phyloP scores from a whole-genome alignment of 2,329 filamentous ascomycete genomes.

The Aspergillus pseudoglaucus region DNA sequence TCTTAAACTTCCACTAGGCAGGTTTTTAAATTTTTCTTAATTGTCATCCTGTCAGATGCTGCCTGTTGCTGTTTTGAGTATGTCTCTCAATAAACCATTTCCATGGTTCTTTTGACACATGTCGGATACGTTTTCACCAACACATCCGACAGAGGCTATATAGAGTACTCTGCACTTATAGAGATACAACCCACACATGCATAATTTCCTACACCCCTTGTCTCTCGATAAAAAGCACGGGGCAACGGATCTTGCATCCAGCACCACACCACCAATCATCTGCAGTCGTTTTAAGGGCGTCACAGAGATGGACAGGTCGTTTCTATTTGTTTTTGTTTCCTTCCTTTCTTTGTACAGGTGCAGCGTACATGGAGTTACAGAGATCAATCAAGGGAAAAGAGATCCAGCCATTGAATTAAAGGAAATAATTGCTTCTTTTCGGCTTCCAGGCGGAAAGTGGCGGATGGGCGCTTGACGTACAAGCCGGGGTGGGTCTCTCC shows the following conservation, averaged over 20 bases:
- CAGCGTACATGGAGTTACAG: neutral
- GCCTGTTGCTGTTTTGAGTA: no score
- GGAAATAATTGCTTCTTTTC: neutral
- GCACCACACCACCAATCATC: neutral
- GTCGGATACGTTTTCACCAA: no score
- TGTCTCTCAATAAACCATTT: no score
- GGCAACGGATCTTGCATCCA: slow-evolving; percentile 16
- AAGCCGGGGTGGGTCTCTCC: neutral
- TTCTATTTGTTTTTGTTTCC: no score
- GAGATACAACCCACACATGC: neutral
- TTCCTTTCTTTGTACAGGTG: neutral
- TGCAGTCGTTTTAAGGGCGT: no score
- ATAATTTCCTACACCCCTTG: neutral
- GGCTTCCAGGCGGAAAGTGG: neutral
- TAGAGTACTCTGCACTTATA: no score
- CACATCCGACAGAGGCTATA: no score
- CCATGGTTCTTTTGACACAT: no score
- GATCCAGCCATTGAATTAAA: slow-evolving; percentile 2
- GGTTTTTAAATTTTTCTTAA: no score
- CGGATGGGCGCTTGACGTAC: neutral
- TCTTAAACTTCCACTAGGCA: no score
- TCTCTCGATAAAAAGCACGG: slow-evolving; percentile 10
- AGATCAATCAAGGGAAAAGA: neutral
- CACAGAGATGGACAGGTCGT: no score
- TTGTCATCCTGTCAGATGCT: no score